Evolutionary conservation across 2,329 filamentous ascomycete species (phyloP).

Genomic region (Cytospora piceicola): DNA sequence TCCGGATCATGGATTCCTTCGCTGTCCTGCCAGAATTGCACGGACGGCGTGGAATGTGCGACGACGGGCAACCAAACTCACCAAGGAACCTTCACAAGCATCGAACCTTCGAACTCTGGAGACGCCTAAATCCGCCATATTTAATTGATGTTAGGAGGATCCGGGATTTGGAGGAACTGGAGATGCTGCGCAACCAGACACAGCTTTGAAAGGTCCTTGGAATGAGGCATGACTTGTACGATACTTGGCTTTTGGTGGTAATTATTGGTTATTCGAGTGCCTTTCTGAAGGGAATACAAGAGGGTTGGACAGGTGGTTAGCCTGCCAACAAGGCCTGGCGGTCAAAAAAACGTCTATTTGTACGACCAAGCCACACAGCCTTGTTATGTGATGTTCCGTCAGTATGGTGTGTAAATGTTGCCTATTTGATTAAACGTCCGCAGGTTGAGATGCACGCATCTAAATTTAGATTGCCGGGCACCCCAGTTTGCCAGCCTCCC

Average conservation of each 20-base stretch:
- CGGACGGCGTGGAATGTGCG: slow-evolving; percentile 20
- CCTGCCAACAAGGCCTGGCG: background rate
- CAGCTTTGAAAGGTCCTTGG: background rate
- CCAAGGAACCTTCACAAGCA: slow-evolving; percentile 16
- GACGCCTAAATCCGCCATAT: background rate
- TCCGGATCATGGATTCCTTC: slow-evolving; percentile 25
- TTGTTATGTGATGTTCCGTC: background rate
- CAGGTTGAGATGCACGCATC: background rate
- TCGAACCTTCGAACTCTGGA: slow-evolving; percentile 9
- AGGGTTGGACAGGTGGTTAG: background rate
- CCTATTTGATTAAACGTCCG: background rate
- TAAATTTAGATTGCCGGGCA: slow-evolving; percentile 1
- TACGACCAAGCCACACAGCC: background rate
- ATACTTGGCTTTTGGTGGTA: background rate
- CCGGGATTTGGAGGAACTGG: background rate
- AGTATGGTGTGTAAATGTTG: background rate
- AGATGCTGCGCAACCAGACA: background rate
- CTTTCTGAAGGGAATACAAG: background rate
- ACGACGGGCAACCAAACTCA: slow-evolving; percentile 17
- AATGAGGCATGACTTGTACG: slow-evolving; percentile 10
- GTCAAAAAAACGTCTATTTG: background rate
- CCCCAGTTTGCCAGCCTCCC: background rate
- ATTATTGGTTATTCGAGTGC: background rate
- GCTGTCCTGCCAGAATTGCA: slow-evolving; percentile 16
- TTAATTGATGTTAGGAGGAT: background rate